Evolutionary conservation across 164 flowering plant genomes (phyloP), one percentile per base, ranked within the genome.

Genomic region (Stephania japonica): DNA sequence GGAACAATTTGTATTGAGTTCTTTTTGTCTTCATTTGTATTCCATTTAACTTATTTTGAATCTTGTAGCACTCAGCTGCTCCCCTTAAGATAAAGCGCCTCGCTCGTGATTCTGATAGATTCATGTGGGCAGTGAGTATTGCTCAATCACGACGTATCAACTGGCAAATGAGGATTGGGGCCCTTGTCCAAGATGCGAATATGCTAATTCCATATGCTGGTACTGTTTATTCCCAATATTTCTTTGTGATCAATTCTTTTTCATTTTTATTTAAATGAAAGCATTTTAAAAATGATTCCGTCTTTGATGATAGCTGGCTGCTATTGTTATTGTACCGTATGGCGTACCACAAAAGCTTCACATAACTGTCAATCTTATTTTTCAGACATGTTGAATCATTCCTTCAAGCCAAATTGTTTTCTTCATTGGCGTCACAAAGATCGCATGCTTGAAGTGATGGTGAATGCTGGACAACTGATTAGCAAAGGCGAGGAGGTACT

Each of bases 371-470:
- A 25, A 24, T 73, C 62, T 18, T 78, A 38, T 75, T 74, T 68
- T 80, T 84, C 87, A 95, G 99, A 95, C 80, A 93, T 93, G 98
- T 84, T 95, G 77, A 93, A 93, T 81, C 99, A 95, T 85, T 95
- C 98, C 49, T 90, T 87, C 75, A 83, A 84, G 82, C 99, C 99
- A 72, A 93, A 88, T 79, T 95, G 99, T 73, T 93, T 95, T 79
- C 83, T 95, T 65, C 97, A 95, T 77, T 95, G 99, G 99, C 97
- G 98, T 77, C 85, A 81, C 81, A 95, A 88, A 86, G 99, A 95
- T 74, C 94, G 98, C 65, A 93, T 95, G 99, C 91, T 95, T 81
- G 99, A 95, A 87, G 99, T 95, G 80, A 87, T 95, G 98, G 87
- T 87, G 84, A 93, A 95, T 87, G 98, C 98, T 77, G 98, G 99